phyloP scores from a whole-genome alignment of 2,329 filamentous ascomycete species.

The Plectosphaerella sp. region DNA sequence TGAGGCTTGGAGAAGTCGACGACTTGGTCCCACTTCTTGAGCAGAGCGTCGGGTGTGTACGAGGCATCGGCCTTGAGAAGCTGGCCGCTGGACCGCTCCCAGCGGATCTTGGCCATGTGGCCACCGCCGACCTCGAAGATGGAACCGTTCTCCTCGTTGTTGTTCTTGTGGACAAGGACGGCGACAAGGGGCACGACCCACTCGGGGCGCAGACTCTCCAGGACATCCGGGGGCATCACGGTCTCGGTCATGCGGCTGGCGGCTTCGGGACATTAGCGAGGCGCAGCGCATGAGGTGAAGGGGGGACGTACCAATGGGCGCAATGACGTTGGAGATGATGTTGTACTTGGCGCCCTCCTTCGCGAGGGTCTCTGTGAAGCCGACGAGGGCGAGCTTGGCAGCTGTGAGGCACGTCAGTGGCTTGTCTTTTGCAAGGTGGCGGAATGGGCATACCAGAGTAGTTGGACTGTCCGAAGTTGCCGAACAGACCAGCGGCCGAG shows the following conservation, averaged over 20 bases:
- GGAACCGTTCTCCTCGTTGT: slow-evolving; percentile 74
- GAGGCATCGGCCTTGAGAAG: slow-evolving; percentile 84
- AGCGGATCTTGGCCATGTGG: slow-evolving; percentile 87
- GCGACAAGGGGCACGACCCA: slow-evolving; percentile 95
- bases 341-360: slow-evolving; percentile 99
- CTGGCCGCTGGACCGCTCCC: slow-evolving; percentile 88
- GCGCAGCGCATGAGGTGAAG: not conserved
- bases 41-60: slow-evolving; percentile 81
- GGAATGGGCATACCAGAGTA: slow-evolving; percentile 64
- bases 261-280: slow-evolving; percentile 41
- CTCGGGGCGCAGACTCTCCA: slow-evolving; percentile 81
- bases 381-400: slow-evolving; percentile 91
- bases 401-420: slow-evolving; percentile 37
- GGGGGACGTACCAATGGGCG: slow-evolving; percentile 60
- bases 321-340: slow-evolving; percentile 91
- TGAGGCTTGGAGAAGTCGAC: slow-evolving; percentile 80
- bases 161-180: slow-evolving; percentile 79
- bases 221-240: slow-evolving; percentile 89
- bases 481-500: slow-evolving; percentile 92
- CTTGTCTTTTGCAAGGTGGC: not conserved
- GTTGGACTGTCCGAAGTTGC: slow-evolving; percentile 92
- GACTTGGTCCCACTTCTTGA: slow-evolving; percentile 86
- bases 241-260: slow-evolving; percentile 95
- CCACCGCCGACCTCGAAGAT: slow-evolving; percentile 95
- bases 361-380: slow-evolving; percentile 95